Evolutionary conservation across 345 rosid genomes (phyloP).

Genomic region (Eucalyptus fibrosa): DNA sequence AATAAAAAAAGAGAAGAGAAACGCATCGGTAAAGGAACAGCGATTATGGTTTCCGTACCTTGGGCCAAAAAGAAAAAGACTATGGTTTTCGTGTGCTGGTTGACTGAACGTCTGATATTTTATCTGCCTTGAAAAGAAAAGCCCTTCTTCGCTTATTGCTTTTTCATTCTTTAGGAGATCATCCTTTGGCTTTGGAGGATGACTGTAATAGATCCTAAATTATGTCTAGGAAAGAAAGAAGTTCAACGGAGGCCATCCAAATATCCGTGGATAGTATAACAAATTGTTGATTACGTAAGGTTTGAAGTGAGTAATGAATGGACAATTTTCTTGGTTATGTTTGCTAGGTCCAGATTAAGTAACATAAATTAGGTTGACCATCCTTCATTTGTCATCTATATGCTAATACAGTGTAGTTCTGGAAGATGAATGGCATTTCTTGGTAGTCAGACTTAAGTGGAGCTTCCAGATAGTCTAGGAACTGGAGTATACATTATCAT

Average conservation of each 20-base stretch:
- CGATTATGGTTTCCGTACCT: no score
- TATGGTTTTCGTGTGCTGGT: no score
- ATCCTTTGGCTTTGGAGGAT: not conserved
- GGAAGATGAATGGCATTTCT: not conserved
- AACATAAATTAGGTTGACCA: not conserved
- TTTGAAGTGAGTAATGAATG: not conserved
- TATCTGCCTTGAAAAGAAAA: no score
- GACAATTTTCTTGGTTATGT: not conserved
- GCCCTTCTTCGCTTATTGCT: not conserved
- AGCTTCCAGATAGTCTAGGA: not conserved
- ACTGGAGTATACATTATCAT: not conserved
- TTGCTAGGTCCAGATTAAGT: not conserved
- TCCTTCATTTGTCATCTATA: not conserved
- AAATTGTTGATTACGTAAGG: not conserved
- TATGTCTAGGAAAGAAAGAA: not conserved
- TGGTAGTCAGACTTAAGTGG: not conserved
- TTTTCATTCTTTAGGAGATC: conserved; percentile 10
- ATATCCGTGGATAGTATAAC: not conserved
- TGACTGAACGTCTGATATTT: no score
- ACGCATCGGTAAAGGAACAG: no score
- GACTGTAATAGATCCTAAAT: not conserved
- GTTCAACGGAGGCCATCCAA: not conserved
- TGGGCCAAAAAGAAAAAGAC: no score
- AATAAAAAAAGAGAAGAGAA: no score
- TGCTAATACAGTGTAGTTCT: not conserved